Evolutionary conservation across 306 rosid genomes (phyloP).

Genomic region (Prunus davidiana): DNA sequence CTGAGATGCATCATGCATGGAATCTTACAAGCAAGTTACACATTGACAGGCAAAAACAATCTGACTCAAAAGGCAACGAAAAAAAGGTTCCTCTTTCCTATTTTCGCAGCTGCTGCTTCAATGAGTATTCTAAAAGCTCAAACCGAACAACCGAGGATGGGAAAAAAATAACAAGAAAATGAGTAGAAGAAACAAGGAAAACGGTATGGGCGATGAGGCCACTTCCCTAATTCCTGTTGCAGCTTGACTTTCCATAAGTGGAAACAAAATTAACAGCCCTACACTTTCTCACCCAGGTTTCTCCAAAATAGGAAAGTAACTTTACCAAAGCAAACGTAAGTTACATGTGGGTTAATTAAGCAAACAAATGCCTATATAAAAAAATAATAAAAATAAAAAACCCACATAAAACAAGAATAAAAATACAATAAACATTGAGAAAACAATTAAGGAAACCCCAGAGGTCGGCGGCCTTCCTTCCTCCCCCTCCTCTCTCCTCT

Average conservation of each 20-base stretch:
- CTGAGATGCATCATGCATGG: background rate
- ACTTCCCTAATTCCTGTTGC: background rate
- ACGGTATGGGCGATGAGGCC: background rate
- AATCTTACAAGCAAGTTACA: background rate
- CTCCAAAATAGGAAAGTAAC: background rate
- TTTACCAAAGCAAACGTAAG: background rate
- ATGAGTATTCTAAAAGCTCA: background rate
- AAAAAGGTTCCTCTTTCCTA: background rate
- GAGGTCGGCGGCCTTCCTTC: too few species aligned
- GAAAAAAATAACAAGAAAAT: too few species aligned
- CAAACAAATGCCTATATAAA: background rate
- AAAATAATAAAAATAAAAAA: too few species aligned
- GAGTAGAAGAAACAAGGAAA: background rate
- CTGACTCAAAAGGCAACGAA: background rate
- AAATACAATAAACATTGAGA: background rate
- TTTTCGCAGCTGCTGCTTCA: background rate
- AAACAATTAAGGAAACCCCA: too few species aligned
- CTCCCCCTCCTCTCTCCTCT: too few species aligned
- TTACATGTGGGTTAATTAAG: background rate
- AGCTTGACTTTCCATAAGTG: background rate
- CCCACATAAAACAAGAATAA: background rate
- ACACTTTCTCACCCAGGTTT: background rate
- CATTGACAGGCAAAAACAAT: background rate
- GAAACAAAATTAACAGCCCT: background rate
- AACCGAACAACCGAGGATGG: background rate